Percentiles rank a stretch among this genome's conserved stretches.
Conservation (phyloP, 306 rosid genomes). For the Lathyrus tuberosus region DNA sequence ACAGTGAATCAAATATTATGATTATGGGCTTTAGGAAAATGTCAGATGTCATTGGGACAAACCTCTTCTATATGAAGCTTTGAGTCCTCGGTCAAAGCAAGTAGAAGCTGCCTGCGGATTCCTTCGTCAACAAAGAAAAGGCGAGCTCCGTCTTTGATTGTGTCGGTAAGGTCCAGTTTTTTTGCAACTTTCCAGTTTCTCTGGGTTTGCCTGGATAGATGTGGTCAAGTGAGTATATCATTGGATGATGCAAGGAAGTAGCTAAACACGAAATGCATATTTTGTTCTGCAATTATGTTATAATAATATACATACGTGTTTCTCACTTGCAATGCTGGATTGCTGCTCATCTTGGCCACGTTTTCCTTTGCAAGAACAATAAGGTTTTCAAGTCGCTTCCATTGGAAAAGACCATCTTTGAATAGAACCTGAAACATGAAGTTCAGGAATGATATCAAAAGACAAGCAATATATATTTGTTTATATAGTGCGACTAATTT, state of each 20-base stretch:
- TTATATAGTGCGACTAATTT: constrained; percentile 15
- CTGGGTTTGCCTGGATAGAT: constrained; percentile 55
- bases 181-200: constrained; percentile 57
- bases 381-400: constrained; percentile 99
- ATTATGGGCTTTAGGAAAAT: constrained; percentile 18
- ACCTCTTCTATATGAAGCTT: constrained; percentile 98
- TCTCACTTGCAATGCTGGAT: constrained; percentile 81
- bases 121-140: constrained; percentile 84
- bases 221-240: constrained; percentile 38
- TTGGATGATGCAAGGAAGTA: constrained; percentile 35
- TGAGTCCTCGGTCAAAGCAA: constrained; percentile 96
- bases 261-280: constrained; percentile 27
- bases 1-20: constrained; percentile 3
- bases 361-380: constrained; percentile 95
- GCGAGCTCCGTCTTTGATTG: constrained; percentile 97
- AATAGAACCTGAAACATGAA: constrained; percentile 72
- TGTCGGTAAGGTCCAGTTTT: constrained; percentile 91
- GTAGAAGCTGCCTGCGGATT: constrained; percentile 90
- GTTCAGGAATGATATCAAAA: constrained; percentile 30
- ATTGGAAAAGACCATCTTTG: constrained; percentile 92
- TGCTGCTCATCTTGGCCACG: constrained; percentile 92
- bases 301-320: constrained; percentile 55
- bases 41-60: constrained; percentile 29
- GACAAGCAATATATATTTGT: constrained; percentile 2
- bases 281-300: constrained; percentile 17